phyloP scores from a whole-genome alignment of 805 yeast genomes.

The Kodamaea hsintzibuensis region DNA sequence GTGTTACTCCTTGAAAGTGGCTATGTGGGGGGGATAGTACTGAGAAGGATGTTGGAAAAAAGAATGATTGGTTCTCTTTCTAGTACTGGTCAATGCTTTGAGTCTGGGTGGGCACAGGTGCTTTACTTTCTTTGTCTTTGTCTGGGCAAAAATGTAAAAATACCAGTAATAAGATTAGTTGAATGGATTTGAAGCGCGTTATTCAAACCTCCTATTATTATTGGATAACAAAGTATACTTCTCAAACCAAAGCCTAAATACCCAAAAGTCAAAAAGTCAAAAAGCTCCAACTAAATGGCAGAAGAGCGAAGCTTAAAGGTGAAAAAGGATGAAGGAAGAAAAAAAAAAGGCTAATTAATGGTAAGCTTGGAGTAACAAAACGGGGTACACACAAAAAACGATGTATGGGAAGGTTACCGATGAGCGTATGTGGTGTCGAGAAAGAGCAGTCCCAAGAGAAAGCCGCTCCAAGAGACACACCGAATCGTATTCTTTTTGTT shows the following conservation, averaged over 20 bases:
- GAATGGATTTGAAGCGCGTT: background rate
- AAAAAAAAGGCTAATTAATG: background rate
- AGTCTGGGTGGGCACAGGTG: too few relatives aligned
- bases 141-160: background rate
- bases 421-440: background rate
- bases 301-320: background rate
- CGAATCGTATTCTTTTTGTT: constrained; percentile 2
- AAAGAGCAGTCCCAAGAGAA: background rate
- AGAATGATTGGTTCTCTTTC: too few relatives aligned
- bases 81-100: too few relatives aligned
- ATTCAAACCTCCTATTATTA: background rate
- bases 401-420: background rate
- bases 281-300: background rate
- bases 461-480: background rate
- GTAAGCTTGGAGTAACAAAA: background rate
- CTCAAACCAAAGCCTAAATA: background rate
- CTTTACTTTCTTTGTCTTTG: background rate
- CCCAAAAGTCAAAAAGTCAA: background rate
- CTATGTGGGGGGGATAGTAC: background rate
- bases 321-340: background rate
- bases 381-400: background rate
- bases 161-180: background rate
- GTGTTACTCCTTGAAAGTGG: background rate
- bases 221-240: background rate
- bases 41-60: too few relatives aligned